Evolutionary conservation across 2,329 filamentous ascomycete species (phyloP).

Genomic region (Neurospora sp.): DNA sequence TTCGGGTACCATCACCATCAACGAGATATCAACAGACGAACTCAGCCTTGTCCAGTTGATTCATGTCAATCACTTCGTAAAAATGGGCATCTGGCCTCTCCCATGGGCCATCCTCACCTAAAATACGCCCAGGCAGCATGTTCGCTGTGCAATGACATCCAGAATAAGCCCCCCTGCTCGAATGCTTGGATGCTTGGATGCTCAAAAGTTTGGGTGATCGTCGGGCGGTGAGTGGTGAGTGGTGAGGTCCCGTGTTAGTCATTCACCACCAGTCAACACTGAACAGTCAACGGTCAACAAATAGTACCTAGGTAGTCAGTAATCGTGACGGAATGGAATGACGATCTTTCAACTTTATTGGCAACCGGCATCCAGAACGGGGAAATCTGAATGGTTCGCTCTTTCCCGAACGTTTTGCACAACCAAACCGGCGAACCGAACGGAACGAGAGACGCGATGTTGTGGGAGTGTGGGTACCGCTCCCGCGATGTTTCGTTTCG

Average conservation of each 20-base stretch:
- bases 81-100: neutral
- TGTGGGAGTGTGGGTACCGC: neutral
- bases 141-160: neutral
- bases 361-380: neutral
- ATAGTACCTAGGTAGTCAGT: neutral
- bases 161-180: neutral
- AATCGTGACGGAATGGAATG: neutral
- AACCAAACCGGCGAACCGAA: neutral
- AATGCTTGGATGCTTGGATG: neutral
- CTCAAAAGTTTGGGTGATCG: neutral
- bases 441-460: neutral
- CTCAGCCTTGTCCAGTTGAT: neutral
- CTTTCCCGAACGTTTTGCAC: neutral
- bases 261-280: neutral
- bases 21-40: neutral
- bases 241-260: neutral
- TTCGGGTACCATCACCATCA: neutral
- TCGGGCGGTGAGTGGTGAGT: neutral
- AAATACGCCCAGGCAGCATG: neutral
- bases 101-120: neutral
- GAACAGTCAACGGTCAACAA: neutral
- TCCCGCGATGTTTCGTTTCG: neutral
- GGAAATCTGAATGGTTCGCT: neutral
- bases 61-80: neutral
- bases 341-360: neutral